These are phyloP conservation scores for Lasiodiplodia theobromae DNA, from an alignment of 2,329 filamentous ascomycete genomes.

Conservation along the genomic window DNA sequence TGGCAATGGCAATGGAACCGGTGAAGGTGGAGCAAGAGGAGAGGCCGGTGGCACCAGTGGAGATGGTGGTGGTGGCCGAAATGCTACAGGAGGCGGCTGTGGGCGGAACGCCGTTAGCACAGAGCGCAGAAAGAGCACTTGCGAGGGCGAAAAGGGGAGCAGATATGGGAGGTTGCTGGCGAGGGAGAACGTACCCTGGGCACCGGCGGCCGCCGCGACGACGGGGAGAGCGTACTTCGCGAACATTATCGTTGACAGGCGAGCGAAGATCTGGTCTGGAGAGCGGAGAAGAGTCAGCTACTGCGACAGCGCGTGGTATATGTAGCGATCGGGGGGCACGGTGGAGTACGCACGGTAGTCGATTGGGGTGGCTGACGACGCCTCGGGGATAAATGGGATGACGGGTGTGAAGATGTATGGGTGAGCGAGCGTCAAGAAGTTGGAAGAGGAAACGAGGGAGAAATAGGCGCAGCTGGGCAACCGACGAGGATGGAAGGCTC, in stretches of 20 bases:
- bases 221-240: slow-evolving; percentile 64
- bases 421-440: slow-evolving; percentile 44
- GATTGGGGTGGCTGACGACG: slow-evolving; percentile 45
- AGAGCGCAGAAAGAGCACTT: background rate
- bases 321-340: slow-evolving; percentile 13
- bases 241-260: slow-evolving; percentile 56
- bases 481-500: slow-evolving; percentile 31
- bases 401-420: slow-evolving; percentile 44
- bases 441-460: slow-evolving; percentile 48
- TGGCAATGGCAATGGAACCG: slow-evolving; percentile 72
- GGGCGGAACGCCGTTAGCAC: slow-evolving; percentile 33
- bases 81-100: slow-evolving; percentile 47
- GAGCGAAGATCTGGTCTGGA: slow-evolving; percentile 38
- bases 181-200: slow-evolving; percentile 54
- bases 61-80: slow-evolving; percentile 63
- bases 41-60: slow-evolving; percentile 66
- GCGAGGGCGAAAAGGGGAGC: background rate
- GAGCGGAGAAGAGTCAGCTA: slow-evolving; percentile 36
- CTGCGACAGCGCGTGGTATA: slow-evolving; percentile 34
- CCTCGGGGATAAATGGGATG: slow-evolving; percentile 38
- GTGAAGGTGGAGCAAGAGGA: slow-evolving; percentile 71
- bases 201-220: slow-evolving; percentile 61
- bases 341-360: slow-evolving; percentile 30
- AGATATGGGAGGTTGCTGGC: background rate
- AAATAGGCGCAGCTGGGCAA: slow-evolving; percentile 37